Evolutionary conservation across 768 basidiomycete genomes (phyloP).

Genomic region (Candolleomyces eurysporus): DNA sequence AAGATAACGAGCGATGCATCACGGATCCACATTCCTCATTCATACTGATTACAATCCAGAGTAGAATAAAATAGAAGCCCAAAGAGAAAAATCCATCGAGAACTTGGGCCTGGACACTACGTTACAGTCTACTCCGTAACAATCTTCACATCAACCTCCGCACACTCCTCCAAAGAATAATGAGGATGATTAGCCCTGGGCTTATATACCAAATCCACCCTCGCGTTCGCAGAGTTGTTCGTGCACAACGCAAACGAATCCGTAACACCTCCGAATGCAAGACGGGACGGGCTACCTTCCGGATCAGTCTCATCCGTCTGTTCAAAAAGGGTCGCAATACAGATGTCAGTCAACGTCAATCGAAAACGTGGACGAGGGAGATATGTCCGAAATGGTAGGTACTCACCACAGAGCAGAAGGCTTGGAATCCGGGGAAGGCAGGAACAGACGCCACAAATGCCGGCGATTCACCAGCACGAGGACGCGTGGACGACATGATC

Average conservation of each 20-base stretch:
- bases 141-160: constrained; percentile 37
- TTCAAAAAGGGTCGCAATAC: background rate
- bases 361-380: background rate
- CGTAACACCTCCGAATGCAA: constrained; percentile 38
- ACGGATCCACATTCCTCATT: no score
- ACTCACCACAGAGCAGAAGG: constrained; percentile 39
- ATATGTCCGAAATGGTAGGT: background rate
- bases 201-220: constrained; percentile 40
- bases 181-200: constrained; percentile 42
- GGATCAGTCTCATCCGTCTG: constrained; percentile 25
- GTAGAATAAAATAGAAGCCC: background rate
- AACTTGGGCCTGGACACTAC: background rate
- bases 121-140: constrained; percentile 16
- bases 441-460: constrained; percentile 44
- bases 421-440: constrained; percentile 40
- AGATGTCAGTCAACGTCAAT: background rate
- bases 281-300: constrained; percentile 26
- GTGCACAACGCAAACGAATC: constrained; percentile 43
- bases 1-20: no score
- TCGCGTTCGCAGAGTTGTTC: constrained; percentile 38
- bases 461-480: constrained; percentile 40
- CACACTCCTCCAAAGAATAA: constrained; percentile 35
- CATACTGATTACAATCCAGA: no score
- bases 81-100: background rate
- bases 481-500: constrained; percentile 35